Evolutionary conservation across 306 rosid genomes (phyloP), one percentile per base, ranked within the genome.

Genomic region (Medicago ruthenica): DNA sequence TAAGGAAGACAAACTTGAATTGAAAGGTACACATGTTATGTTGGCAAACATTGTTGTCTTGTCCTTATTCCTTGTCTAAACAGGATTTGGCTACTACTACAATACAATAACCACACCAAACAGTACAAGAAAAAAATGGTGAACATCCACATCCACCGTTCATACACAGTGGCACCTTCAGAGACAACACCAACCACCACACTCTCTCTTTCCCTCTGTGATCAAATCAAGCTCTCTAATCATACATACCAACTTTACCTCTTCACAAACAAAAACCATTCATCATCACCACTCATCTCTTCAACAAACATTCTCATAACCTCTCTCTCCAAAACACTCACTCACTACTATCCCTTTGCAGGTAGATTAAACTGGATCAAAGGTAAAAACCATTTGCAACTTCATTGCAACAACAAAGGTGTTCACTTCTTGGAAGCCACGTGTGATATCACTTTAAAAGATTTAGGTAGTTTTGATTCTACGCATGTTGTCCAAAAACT

Each of bases 181-280:
- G 72, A 81, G 2, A 10, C 34, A 4, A 74, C 79, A n/a, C 85
- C 83, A 31, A 63, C 22, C 16, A 12, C 73, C 5, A 74, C 12
- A 11, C 60, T 74, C 27, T 14, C 83, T 8, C 31, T 81, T 15
- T 78, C 83, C 12, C 70, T 18, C 8, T 85, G 85, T 15, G 85
- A 85, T 16, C 83, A 85, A 44, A 20, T 64, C 76, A 85, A 85
- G 68, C 83, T 74, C 22, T 54, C 83, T 20, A 61, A 16, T 21
- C 85, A 78, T 7, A 83, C 44, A 0, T 34, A 50, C 16, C 40
- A 70, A 0, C 79, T 85, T 17, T 71, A 47, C 6, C 58, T 81
- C 34, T 78, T 70, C 81, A 42, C 24, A 20, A 42, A n/a, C 55
- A 72, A 57, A 20, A 57, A 57, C 14, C 34, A 58, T 16, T 40